phyloP scores from a whole-genome alignment of 78 protist species.

The Dictyostelium firmibasis region DNA sequence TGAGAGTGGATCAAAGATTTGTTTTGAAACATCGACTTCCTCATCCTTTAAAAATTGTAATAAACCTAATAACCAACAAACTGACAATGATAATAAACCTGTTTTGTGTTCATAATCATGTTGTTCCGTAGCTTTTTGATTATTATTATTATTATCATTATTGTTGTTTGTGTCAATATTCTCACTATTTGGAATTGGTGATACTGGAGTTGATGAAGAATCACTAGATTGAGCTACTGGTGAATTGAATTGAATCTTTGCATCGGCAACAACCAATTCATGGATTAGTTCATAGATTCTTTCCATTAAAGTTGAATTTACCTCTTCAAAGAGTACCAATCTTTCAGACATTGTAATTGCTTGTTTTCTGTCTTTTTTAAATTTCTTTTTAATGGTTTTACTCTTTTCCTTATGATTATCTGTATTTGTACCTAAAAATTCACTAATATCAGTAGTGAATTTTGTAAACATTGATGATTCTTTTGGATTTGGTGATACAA shows the following conservation, averaged over 20 bases:
- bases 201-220: neutral
- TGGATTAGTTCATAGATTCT: slow-evolving; percentile 52
- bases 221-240: neutral
- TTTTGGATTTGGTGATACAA: neutral
- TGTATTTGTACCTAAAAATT: neutral
- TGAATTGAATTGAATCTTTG: slow-evolving; percentile 18
- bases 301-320: slow-evolving; percentile 22
- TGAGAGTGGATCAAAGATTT: slow-evolving; percentile 41
- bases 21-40: slow-evolving; percentile 35
- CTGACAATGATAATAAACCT: slow-evolving; percentile 60
- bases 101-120: slow-evolving; percentile 22
- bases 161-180: neutral
- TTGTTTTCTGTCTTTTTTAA: slow-evolving; percentile 46
- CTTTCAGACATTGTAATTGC: slow-evolving; percentile 45
- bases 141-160: neutral
- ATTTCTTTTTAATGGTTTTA: slow-evolving; percentile 34
- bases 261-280: slow-evolving; percentile 69
- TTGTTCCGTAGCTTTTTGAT: neutral
- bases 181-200: neutral
- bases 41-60: slow-evolving; percentile 73
- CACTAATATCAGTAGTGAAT: slow-evolving; percentile 25
- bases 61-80: slow-evolving; percentile 62
- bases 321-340: slow-evolving; percentile 50
- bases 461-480: neutral
- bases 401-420: neutral